Base-by-base conservation (phyloP, 176 grass and related monocot genomes). In the Zea luxurians region DNA sequence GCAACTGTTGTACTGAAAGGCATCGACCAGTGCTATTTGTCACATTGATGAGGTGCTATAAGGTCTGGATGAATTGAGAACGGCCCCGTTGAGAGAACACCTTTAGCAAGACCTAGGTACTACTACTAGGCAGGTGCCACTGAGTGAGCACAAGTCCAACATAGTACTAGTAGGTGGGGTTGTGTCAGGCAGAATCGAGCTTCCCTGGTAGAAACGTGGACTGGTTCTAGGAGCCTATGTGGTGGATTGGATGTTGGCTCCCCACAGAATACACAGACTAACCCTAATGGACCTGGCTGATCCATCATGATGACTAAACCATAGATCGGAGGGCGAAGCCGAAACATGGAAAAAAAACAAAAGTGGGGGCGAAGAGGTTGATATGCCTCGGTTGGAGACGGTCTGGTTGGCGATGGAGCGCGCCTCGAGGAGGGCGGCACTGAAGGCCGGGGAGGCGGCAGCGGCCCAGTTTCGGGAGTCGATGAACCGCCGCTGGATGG, bases 301-400 rank as follows among this genome's bases (percentile, higher is more conserved):
- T 1, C 48, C 48, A 49, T 49, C 4, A 40, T 40, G 13, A 4
- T 53, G 27, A 27, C 27, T 40, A 18, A 44, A 42, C 17, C 41
- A 20, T 18, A 46, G 8, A 8, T 12, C 6, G 9, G 16, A 59
- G 17, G 8, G 20, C 34, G 11, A 6, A 8, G 13, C 8, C 0
- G 1, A 67, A 44, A 2, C 53, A 42, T 40, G 13, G 21, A 45
- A 1, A 27, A 53, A 50, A 0, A 40, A 40, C 38, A 58, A 5
- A 3, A 8, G 34, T 1, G 4, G 10, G 1, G n/a, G n/a, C 2
- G 43, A 15, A 40, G 20, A 48, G 62, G 35, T 37, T 13, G 38
- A 18, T n/a, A 36, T 44, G 85, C 94, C 94, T 87, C 85, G 84
- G 68, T 87, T 78, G 37, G 72, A 52, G 71, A 89, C 76, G 68